Evolutionary conservation across 164 flowering plant species (phyloP).

Genomic region (Aristolochia contorta): DNA sequence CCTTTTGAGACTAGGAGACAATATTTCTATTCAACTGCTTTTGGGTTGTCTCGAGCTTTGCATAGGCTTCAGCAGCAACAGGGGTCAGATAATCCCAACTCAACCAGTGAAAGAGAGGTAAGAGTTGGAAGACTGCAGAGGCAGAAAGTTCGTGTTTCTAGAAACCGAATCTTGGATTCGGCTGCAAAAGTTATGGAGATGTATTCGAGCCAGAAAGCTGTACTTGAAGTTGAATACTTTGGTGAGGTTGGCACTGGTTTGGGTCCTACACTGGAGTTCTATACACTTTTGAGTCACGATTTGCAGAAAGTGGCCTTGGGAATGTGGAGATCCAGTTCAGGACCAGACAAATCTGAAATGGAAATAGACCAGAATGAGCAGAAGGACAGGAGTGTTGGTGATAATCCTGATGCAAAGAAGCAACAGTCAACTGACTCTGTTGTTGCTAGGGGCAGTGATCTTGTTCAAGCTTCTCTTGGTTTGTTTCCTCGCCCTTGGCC

Average conservation of each 20-base stretch:
- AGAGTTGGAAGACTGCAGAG: conserved; percentile 87
- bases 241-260: conserved; percentile 99
- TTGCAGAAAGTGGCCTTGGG: conserved; percentile 63
- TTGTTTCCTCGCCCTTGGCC: conserved; percentile 97
- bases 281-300: conserved; percentile 90
- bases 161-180: conserved; percentile 89
- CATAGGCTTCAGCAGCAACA: conserved; percentile 93
- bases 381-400: conserved; percentile 22
- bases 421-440: conserved; percentile 11
- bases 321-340: conserved; percentile 77
- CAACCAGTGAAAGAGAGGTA: conserved; percentile 73
- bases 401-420: conserved; percentile 17
- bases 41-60: conserved; percentile 90
- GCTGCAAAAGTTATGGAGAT: conserved; percentile 98
- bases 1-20: conserved; percentile 94
- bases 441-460: conserved; percentile 21
- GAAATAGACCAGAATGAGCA: conserved; percentile 49
- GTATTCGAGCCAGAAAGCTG: conserved; percentile 95
- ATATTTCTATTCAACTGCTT: conserved; percentile 95
- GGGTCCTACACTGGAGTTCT: conserved; percentile 96
- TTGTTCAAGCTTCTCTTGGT: conserved; percentile 80
- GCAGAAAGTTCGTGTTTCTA: conserved; percentile 92
- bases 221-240: conserved; percentile 96
- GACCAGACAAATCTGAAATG: conserved; percentile 38
- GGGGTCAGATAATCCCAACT: conserved; percentile 76